Percentiles rank a stretch among this genome's conserved stretches.
These are phyloP conservation scores for Solanum hybrid DNA, from an alignment of 305 asterid species.

Conservation along the genomic window DNA sequence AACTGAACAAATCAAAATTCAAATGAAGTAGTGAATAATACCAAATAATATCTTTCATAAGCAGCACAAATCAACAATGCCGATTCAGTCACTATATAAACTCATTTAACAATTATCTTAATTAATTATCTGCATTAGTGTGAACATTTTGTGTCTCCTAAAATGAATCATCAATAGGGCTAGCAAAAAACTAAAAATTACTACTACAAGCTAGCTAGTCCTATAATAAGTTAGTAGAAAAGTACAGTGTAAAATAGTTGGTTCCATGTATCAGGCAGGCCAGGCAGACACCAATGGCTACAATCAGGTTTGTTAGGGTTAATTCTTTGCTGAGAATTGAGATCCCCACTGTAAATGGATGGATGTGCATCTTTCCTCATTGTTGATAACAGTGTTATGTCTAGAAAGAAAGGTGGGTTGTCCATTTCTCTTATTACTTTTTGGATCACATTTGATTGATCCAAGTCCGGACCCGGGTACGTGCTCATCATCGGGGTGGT, in stretches of 20 bases:
- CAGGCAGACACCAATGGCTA: slow-evolving; percentile 98
- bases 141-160: background rate
- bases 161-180: background rate
- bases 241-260: slow-evolving; percentile 69
- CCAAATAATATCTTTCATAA: background rate
- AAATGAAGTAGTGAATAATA: background rate
- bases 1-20: background rate
- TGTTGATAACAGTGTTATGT: slow-evolving; percentile 69
- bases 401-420: slow-evolving; percentile 64
- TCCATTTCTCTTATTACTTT: slow-evolving; percentile 50
- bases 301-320: slow-evolving; percentile 92
- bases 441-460: slow-evolving; percentile 58
- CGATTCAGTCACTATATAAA: background rate
- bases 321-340: slow-evolving; percentile 64
- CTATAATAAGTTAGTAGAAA: slow-evolving; percentile 25
- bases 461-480: slow-evolving; percentile 41
- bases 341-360: slow-evolving; percentile 77
- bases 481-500: slow-evolving; percentile 31
- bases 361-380: slow-evolving; percentile 98
- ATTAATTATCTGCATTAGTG: background rate
- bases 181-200: background rate
- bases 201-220: background rate
- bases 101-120: background rate
- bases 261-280: slow-evolving; percentile 98
- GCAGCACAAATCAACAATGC: background rate